Evolutionary conservation across 1,284 basidiomycete genomes (phyloP).

Genomic region (Pseudomicrostroma phylloplanum): DNA sequence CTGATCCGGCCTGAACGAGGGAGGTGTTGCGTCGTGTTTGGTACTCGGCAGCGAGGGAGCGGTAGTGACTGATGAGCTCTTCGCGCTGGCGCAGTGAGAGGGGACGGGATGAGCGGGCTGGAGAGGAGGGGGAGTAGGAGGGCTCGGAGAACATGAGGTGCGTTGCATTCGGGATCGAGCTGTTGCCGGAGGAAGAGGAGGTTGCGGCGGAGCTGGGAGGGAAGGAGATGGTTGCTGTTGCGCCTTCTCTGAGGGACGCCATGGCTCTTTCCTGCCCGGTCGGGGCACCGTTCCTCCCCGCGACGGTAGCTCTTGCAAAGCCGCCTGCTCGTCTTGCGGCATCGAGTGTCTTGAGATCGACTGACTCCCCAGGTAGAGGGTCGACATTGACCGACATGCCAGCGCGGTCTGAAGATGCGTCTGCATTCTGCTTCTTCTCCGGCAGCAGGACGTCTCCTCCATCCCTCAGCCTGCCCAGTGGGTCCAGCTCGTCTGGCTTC

Average conservation of each 20-base stretch:
- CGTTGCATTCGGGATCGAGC: neutral
- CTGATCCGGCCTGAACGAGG: slow-evolving; percentile 38
- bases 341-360: neutral
- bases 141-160: neutral
- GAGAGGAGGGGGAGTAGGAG: neutral
- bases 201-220: neutral
- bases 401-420: neutral
- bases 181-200: neutral
- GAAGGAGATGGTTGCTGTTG: neutral
- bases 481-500: slow-evolving; percentile 35
- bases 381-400: neutral
- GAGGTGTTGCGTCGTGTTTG: slow-evolving; percentile 43
- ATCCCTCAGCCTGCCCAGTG: slow-evolving; percentile 13
- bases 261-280: neutral
- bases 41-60: slow-evolving; percentile 33
- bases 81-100: neutral
- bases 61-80: neutral
- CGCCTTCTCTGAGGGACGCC: neutral
- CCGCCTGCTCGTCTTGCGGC: neutral
- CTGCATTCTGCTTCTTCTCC: slow-evolving; percentile 1
- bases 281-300: neutral
- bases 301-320: neutral
- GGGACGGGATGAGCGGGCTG: neutral
- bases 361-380: neutral
- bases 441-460: neutral